Evolutionary conservation across 1,284 basidiomycete species (phyloP).

Genomic region (Cryptococcus jaspeensis): DNA sequence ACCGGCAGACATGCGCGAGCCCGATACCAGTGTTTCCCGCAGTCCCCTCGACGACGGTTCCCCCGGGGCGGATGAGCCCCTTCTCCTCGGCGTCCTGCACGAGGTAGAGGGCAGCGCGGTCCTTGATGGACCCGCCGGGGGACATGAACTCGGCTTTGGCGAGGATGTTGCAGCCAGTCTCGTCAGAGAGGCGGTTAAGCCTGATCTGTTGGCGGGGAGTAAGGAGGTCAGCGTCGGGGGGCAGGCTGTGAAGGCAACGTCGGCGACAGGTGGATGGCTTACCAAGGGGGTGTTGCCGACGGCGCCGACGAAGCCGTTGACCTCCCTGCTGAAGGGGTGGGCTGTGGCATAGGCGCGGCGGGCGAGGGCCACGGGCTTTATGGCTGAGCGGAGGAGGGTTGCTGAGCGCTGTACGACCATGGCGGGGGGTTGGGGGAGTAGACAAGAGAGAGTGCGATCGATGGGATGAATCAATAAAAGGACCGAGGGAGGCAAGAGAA

Average conservation of each 20-base stretch:
- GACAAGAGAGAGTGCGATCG: no score
- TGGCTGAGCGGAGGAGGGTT: no score
- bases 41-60: conserved; percentile 95
- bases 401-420: no score
- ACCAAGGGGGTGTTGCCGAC: conserved; percentile 94
- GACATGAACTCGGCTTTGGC: conserved; percentile 99
- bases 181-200: conserved; percentile 78
- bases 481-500: no score
- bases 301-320: conserved; percentile 81
- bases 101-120: conserved; percentile 90
- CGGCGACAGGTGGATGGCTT: conserved; percentile 35
- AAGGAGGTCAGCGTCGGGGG: neutral
- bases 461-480: no score
- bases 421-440: no score
- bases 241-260: neutral
- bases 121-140: conserved; percentile 98
- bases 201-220: conserved; percentile 62
- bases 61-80: conserved; percentile 75
- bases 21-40: conserved; percentile 99
- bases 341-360: conserved; percentile 37
- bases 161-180: conserved; percentile 82
- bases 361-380: no score
- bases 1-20: conserved; percentile 86
- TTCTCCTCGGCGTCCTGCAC: conserved; percentile 84
- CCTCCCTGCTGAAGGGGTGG: conserved; percentile 52